phyloP scores from a whole-genome alignment of 768 basidiomycete species.

The Paxillus involutus region DNA sequence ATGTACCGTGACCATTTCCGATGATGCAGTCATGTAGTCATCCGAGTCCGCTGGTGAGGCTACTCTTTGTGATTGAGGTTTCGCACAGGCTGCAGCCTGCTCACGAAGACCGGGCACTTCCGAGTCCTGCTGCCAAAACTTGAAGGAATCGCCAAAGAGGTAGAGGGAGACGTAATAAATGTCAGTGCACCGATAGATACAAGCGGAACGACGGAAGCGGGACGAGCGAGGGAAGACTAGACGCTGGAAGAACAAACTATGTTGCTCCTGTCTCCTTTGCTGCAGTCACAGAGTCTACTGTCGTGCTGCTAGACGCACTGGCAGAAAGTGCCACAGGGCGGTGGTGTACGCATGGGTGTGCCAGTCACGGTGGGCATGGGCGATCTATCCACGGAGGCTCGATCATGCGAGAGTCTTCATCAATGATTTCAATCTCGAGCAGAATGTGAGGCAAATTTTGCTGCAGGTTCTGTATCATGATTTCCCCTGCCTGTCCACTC shows the following conservation, averaged over 20 bases:
- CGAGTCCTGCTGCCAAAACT: no score
- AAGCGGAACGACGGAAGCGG: slow-evolving; percentile 13
- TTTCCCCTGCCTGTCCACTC: no score
- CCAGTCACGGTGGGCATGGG: not conserved
- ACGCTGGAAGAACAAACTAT: slow-evolving; percentile 1
- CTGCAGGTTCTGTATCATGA: not conserved
- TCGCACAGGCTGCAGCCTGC: no score
- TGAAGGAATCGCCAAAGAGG: no score
- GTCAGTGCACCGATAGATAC: slow-evolving; percentile 16
- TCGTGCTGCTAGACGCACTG: not conserved
- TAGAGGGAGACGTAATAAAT: no score
- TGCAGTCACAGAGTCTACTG: not conserved
- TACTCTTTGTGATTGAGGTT: no score
- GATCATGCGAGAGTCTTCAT: slow-evolving; percentile 20
- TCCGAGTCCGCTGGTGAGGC: no score
- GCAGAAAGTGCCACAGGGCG: slow-evolving; percentile 9
- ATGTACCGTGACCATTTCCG: no score
- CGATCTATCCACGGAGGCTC: slow-evolving; percentile 22
- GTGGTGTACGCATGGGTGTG: slow-evolving; percentile 10
- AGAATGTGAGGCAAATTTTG: slow-evolving; percentile 17
- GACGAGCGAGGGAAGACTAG: slow-evolving; percentile 2
- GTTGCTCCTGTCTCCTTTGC: slow-evolving; percentile 6
- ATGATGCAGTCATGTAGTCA: no score
- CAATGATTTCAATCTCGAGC: slow-evolving; percentile 21
- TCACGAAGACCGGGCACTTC: no score